phyloP scores from a whole-genome alignment of 2,329 filamentous ascomycete genomes.

The Hypoxylon sp. region DNA sequence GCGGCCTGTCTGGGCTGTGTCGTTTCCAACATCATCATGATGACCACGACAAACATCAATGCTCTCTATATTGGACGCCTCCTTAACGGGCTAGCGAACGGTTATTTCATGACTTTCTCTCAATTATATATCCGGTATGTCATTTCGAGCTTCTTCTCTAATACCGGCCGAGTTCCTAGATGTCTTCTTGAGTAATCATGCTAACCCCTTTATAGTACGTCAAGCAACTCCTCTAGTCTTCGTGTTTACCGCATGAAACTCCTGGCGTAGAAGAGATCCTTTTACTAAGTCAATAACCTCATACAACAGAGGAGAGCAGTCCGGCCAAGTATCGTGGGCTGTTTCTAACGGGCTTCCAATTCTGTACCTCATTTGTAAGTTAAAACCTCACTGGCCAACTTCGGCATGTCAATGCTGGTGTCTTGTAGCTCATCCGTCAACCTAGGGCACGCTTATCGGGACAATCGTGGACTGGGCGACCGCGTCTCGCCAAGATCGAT shows the following conservation, averaged over 20 bases:
- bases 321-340: constrained; percentile 59
- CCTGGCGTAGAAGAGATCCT: not conserved
- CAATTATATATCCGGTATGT: constrained; percentile 54
- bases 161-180: too few relatives aligned
- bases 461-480: constrained; percentile 52
- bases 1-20: constrained; percentile 58
- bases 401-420: not conserved
- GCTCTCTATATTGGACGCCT: constrained; percentile 63
- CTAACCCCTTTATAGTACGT: not conserved
- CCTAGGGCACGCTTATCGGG: constrained; percentile 53
- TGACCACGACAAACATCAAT: constrained; percentile 60
- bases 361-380: constrained; percentile 55
- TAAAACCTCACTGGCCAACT: not conserved
- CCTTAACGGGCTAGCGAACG: constrained; percentile 63
- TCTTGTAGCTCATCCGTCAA: not conserved
- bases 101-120: constrained; percentile 64
- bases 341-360: constrained; percentile 57
- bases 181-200: not conserved
- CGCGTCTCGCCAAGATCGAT: constrained; percentile 43
- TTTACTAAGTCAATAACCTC: not conserved
- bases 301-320: constrained; percentile 47
- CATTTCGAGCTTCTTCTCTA: too few relatives aligned
- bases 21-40: constrained; percentile 64
- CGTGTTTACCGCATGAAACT: not conserved
- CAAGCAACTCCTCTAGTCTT: not conserved